Percentiles rank a stretch among this genome's conserved stretches.
These are phyloP conservation scores for Filosporella fistucella DNA, from an alignment of 495 filamentous ascomycete genomes.

Conservation along the genomic window DNA sequence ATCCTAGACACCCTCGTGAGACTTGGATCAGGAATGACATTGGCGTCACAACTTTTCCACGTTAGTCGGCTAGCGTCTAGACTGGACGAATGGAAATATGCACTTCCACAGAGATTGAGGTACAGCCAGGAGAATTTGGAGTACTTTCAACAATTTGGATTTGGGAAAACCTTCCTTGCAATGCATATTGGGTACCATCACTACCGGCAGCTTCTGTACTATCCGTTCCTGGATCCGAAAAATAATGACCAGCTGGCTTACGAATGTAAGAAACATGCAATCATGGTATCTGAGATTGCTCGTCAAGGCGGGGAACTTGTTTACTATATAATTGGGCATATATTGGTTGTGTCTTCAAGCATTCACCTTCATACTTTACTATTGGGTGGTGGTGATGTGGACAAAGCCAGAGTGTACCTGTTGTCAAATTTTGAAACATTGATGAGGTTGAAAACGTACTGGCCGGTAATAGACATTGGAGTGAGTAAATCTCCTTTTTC, in stretches of 20 bases:
- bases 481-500: neutral
- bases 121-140: conserved; percentile 1
- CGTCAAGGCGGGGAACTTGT: conserved; percentile 2
- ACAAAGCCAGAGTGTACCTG: neutral
- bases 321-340: conserved; percentile 9
- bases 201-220: conserved; percentile 4
- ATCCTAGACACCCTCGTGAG: neutral
- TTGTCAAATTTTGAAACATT: conserved; percentile 3
- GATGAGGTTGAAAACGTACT: conserved; percentile 3
- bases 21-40: neutral
- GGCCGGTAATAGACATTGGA: conserved; percentile 5
- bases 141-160: conserved; percentile 3
- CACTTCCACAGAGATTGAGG: neutral
- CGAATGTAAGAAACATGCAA: conserved; percentile 8
- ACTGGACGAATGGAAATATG: neutral
- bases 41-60: neutral
- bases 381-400: conserved; percentile 1
- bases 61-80: neutral
- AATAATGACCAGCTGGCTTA: neutral
- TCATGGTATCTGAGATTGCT: conserved; percentile 5
- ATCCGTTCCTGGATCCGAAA: conserved; percentile 4
- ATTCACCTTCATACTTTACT: conserved; percentile 7
- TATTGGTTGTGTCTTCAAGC: conserved; percentile 5
- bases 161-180: conserved; percentile 2
- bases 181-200: conserved; percentile 10